Base-by-base conservation (phyloP, 495 filamentous ascomycete species). In the Podospora bellae-mahoneyi region DNA sequence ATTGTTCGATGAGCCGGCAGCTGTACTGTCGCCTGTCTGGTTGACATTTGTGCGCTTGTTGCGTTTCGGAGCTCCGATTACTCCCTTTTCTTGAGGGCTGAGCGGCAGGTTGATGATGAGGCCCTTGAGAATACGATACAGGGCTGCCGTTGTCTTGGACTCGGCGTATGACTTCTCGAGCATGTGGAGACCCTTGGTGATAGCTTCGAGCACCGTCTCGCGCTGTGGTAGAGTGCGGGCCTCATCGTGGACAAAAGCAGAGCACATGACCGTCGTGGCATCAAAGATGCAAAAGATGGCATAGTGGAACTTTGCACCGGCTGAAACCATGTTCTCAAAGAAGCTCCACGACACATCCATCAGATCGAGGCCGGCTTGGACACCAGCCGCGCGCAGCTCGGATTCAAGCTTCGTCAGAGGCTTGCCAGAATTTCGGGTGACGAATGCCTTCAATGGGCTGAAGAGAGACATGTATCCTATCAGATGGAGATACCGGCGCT, bases 251-350 rank as follows among this genome's bases (percentile, higher is more conserved):
- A 84, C 75, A n/a, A 86, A 72, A 0, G 80, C 82, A 3, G 83
- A 84, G 69, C 82, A 84, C 44, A 86, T 67, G 67, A 82, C 77
- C 5, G 83, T 81, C 1, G 81, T 77, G 0, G 82, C 82, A 64
- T 86, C 82, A 61, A 87, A 86, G 16, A 85, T 77, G 58, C 81
- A 76, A 62, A 86, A 86, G n/a, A 82, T 79, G 53, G 84, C 79
- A 57, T 83, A 78, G 60, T 86, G 81, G 59, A 84, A 86, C 64
- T 81, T 84, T 27, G 80, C 79, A 60, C 82, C 81, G 5, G 75
- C 71, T 13, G 83, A 82, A 16, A 74, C 78, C 10, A 83, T 66
- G 34, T 74, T 75, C 10, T 83, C 75, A 65, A 82, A 81, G 9
- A 85, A 77, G 19, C 53, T 68, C 60, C 76, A 78, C 27, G 81